These are phyloP conservation scores for Dissophora ornata DNA, from an alignment of 192 early-diverging fungal genomes.

Conservation along the genomic window DNA sequence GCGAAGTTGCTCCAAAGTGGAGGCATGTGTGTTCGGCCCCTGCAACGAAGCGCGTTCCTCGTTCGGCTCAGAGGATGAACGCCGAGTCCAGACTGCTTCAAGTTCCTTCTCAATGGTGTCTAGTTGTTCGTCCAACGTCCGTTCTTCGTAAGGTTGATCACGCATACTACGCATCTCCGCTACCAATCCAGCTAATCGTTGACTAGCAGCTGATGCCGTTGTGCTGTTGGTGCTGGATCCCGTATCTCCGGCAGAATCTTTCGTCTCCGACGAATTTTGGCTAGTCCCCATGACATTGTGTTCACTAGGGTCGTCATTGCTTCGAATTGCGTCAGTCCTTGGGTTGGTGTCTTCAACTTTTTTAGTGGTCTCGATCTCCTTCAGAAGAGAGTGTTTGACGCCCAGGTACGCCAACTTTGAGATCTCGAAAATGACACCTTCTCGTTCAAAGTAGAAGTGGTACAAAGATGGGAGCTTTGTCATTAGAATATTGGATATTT, in stretches of 20 bases:
- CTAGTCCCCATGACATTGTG: too few species aligned
- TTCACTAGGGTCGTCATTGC: not conserved
- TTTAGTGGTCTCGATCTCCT: not conserved
- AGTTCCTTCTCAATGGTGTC: slow-evolving; percentile 31
- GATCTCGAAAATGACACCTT: slow-evolving; percentile 79
- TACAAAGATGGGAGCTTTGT: slow-evolving; percentile 71
- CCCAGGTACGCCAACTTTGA: slow-evolving; percentile 55
- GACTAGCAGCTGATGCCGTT: not conserved
- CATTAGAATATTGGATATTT: slow-evolving; percentile 72
- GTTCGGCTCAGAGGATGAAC: not conserved
- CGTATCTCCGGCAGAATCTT: not conserved
- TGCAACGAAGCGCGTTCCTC: not conserved
- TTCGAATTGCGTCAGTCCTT: not conserved
- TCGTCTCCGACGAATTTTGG: not conserved
- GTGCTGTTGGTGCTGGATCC: not conserved
- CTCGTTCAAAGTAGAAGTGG: slow-evolving; percentile 71
- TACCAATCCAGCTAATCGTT: slow-evolving; percentile 20
- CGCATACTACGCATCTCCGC: slow-evolving; percentile 32
- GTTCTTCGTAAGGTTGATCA: not conserved
- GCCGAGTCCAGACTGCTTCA: slow-evolving; percentile 1
- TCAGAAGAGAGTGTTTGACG: slow-evolving; percentile 23
- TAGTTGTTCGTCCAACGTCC: slow-evolving; percentile 21
- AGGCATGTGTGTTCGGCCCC: not conserved
- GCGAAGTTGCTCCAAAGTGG: slow-evolving; percentile 19
- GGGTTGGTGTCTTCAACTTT: not conserved